These are phyloP conservation scores for Saprolegnia diclina DNA, from an alignment of 352 stramenopile genomes.

Conservation along the genomic window DNA sequence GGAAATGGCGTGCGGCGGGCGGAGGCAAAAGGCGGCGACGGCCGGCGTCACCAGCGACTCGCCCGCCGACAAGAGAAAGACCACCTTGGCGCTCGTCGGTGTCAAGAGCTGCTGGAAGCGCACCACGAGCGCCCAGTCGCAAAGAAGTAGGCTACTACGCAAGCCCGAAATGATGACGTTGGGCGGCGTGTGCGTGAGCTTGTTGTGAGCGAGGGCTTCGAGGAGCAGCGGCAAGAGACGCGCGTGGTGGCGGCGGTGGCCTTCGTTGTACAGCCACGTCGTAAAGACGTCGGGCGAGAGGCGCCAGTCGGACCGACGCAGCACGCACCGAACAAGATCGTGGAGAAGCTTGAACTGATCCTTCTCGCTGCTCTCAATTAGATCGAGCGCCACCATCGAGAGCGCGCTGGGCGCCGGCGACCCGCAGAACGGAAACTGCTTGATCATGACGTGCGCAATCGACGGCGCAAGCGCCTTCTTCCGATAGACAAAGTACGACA, in stretches of 20 bases:
- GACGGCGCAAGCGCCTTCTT: not conserved
- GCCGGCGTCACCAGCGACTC: not conserved
- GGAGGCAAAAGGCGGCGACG: not conserved
- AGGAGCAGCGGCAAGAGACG: not conserved
- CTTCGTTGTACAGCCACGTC: not conserved
- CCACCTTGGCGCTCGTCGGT: not conserved
- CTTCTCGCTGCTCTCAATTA: not conserved
- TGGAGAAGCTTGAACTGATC: not conserved
- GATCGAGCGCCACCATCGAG: constrained; percentile 1
- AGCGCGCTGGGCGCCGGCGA: not conserved
- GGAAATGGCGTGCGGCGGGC: not conserved
- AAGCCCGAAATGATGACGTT: not conserved
- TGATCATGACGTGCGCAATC: not conserved
- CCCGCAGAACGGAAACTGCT: not conserved
- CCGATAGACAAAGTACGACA: constrained; percentile 2
- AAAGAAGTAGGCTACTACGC: not conserved
- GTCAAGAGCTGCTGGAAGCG: not conserved
- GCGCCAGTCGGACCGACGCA: not conserved
- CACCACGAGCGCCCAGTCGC: not conserved
- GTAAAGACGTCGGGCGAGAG: not conserved
- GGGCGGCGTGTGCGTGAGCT: not conserved
- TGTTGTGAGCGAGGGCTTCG: not conserved
- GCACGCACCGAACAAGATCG: constrained; percentile 2
- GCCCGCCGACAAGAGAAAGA: not conserved
- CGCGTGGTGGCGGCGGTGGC: not conserved